Conservation (phyloP, 768 basidiomycete species). For the Termitomyces titanicus region DNA sequence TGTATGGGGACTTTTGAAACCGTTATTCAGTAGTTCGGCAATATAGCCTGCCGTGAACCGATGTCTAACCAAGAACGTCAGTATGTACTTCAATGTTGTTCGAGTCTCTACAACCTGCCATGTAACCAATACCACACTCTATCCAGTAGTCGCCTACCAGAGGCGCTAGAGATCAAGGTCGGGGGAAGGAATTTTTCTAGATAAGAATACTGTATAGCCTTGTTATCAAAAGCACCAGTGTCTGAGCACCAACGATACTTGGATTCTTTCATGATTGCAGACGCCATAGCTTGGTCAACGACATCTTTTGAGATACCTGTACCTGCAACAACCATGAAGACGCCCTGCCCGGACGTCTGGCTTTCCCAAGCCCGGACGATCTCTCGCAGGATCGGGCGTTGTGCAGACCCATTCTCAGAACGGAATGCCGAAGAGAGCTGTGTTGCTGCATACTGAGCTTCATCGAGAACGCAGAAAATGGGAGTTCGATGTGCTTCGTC, state of each 20-base stretch:
- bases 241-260: constrained; percentile 42
- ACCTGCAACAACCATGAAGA: constrained; percentile 42
- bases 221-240: constrained; percentile 38
- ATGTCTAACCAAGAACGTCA: constrained; percentile 26
- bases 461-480: constrained; percentile 43
- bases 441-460: constrained; percentile 41
- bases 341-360: constrained; percentile 33
- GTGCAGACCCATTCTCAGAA: constrained; percentile 28
- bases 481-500: constrained; percentile 24
- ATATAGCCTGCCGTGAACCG: constrained; percentile 44
- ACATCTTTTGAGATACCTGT: constrained; percentile 44
- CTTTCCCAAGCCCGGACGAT: constrained; percentile 39
- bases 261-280: constrained; percentile 44
- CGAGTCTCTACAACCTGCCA: constrained; percentile 30
- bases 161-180: constrained; percentile 21
- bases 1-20: constrained; percentile 35
- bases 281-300: constrained; percentile 42
- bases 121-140: constrained; percentile 42
- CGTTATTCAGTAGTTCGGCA: constrained; percentile 34
- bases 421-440: constrained; percentile 35
- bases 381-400: constrained; percentile 38
- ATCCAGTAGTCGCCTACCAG: constrained; percentile 31
- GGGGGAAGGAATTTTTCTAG: constrained; percentile 34
- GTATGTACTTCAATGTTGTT: background rate
- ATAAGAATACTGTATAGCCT: constrained; percentile 30